These are phyloP conservation scores for Prunus campanulata DNA, from an alignment of 306 rosid species.

Conservation along the genomic window DNA sequence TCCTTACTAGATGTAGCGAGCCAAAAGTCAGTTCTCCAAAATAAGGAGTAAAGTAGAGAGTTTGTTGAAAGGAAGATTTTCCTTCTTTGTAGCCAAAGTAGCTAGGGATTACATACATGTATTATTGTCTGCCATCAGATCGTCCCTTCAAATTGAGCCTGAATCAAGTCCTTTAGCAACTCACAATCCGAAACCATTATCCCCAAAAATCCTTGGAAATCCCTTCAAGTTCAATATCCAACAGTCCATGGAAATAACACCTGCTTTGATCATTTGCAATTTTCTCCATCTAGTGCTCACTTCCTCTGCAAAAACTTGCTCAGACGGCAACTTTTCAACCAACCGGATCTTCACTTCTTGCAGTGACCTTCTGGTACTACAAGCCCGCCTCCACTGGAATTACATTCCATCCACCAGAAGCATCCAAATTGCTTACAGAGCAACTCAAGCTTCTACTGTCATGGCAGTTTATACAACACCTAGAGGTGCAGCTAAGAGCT, in stretches of 20 bases:
- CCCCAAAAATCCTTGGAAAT: too few relatives aligned
- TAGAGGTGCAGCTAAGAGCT: conserved; percentile 20
- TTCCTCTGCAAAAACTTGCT: conserved; percentile 16
- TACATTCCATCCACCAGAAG: conserved; percentile 26
- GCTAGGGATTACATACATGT: too few relatives aligned
- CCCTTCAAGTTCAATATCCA: neutral
- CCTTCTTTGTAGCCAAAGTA: too few relatives aligned
- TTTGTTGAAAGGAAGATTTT: too few relatives aligned
- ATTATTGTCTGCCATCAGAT: too few relatives aligned
- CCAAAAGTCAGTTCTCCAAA: too few relatives aligned
- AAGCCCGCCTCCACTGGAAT: conserved; percentile 25
- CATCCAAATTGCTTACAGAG: conserved; percentile 13
- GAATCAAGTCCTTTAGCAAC: too few relatives aligned
- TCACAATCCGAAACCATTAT: too few relatives aligned
- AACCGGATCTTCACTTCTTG: conserved; percentile 15
- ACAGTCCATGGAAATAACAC: neutral
- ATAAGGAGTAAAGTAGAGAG: too few relatives aligned
- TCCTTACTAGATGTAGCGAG: too few relatives aligned
- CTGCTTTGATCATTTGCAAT: neutral
- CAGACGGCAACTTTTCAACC: conserved; percentile 1
- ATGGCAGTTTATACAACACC: conserved; percentile 19
- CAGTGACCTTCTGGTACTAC: conserved; percentile 17
- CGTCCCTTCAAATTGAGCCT: too few relatives aligned
- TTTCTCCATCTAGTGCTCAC: neutral
- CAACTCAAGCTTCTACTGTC: conserved; percentile 15